Conservation (phyloP, 306 rosid genomes). For the Elaeagnus macrophylla region DNA sequence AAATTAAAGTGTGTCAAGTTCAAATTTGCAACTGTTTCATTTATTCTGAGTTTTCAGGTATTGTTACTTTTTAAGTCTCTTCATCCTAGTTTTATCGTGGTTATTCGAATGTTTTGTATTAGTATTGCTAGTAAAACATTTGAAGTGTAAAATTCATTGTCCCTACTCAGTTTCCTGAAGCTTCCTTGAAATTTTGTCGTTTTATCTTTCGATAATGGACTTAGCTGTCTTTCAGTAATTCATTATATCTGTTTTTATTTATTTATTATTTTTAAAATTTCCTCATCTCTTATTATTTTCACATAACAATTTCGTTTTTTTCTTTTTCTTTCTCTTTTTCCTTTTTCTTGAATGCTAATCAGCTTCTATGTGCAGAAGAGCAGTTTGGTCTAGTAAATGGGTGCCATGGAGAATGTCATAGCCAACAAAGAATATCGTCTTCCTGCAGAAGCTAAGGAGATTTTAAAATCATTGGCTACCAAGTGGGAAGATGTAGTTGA, state of each 20-base stretch:
- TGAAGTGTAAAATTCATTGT: too few species aligned
- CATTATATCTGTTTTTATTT: neutral
- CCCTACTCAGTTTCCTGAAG: too few species aligned
- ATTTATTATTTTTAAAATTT: neutral
- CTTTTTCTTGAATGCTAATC: neutral
- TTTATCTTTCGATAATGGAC: too few species aligned
- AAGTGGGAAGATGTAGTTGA: slow-evolving; percentile 66
- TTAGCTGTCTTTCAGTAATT: neutral
- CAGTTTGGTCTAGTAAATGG: slow-evolving; percentile 28
- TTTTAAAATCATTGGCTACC: slow-evolving; percentile 48
- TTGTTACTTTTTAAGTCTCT: too few species aligned
- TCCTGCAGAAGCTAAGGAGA: slow-evolving; percentile 67
- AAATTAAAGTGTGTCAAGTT: too few species aligned
- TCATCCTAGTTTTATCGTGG: too few species aligned
- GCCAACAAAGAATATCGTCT: slow-evolving; percentile 32
- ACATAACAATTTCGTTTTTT: neutral
- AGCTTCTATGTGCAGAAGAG: slow-evolving; percentile 3
- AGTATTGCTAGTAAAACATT: too few species aligned
- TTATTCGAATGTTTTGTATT: too few species aligned
- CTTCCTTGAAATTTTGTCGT: too few species aligned
- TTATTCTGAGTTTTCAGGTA: too few species aligned
- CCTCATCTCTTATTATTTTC: neutral
- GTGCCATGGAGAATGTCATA: slow-evolving; percentile 22
- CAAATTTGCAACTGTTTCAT: too few species aligned
- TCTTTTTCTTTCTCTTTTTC: too few species aligned